Evolutionary conservation across 495 filamentous ascomycete species (phyloP), one percentile per base, ranked within the genome.

Genomic region (Neurospora sp.): DNA sequence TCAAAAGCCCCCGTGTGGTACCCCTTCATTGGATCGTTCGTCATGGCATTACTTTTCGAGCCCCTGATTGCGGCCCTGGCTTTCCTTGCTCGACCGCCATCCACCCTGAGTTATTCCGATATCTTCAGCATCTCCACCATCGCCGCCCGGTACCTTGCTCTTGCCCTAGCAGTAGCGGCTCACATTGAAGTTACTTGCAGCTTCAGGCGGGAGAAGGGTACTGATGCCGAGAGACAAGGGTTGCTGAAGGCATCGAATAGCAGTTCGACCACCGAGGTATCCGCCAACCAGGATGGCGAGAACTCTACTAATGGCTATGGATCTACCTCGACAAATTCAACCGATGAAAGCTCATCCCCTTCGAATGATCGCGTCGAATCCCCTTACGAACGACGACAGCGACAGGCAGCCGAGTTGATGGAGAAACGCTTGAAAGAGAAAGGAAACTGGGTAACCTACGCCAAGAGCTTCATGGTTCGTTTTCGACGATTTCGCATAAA

Each of bases 381-480:
- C 38, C 83, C 83, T 0, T 88, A 83, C 81, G 82, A 87, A 71
- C 81, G 83, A 70, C 83, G 85, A 69, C 80, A 87, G 72, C 80
- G 84, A 48, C 81, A 87, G 73, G 85, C 85, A 10, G 79, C 83
- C 36, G 85, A 88, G 75, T 78, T 80, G 69, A 86, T 89, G 81
- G 82, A 86, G 71, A 89, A 90, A 74, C 82, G 87, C 34, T 80
- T 90, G 21, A 85, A 87, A 74, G 84, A 88, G 72, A 85, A 89
- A 73, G 90, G 89, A 2, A 91, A 87, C 74, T 92, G 89, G 89
- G 85, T 88, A 72, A 85, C 85, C 17, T 92, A 91, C 74, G 86
- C 85, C 34, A 90, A 89, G 76, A 87, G 88, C 70, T 91, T 89
- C 77, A 72, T 84, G 74, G 87, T 89, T 80, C 77, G 86, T 73